Evolutionary conservation across 2,329 filamentous ascomycete genomes (phyloP), one percentile per base, ranked within the genome.

Genomic region (Sclerotinia subarctica): DNA sequence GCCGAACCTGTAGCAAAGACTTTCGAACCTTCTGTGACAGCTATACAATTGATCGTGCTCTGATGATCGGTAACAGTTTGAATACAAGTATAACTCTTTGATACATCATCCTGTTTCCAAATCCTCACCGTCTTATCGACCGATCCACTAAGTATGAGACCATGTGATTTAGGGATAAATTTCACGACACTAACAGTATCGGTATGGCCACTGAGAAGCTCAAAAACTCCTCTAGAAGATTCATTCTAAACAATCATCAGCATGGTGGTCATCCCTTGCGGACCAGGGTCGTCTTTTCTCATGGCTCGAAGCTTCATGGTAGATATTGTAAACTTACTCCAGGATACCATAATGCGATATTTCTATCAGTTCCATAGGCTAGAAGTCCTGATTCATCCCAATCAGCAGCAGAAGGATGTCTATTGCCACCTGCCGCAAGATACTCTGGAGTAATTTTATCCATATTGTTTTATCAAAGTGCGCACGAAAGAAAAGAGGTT

Each of bases 261-360:
- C n/a, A 63, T 35, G 4, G 11, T 32, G 24, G 4, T 10, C 51
- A 52, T 17, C 5, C 46, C 35, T 53, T n/a, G 11, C 17, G 38
- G 67, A 54, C 38, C 49, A 11, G 24, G 24, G 29, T n/a, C 35
- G 42, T 17, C n/a, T 26, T 49, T 51, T 24, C 10, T 24, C 46
- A 62, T 38, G n/a, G 17, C n/a, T 24, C 7, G 8, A 17, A 13
- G 32, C 21, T 53, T 62, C 29, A 60, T 57, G 32, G 19, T 15
- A 42, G 59, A 51, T 49, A 8, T 24, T 26, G n/a, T 21, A 57
- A 69, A 81, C 88, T 79, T 83, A 94, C 92, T 77, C 84, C 79
- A 67, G 93, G 93, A 77, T 88, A 83, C 95, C 95, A 99, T 52
- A 98, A 77, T 54, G 93, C 94, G 74, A 99, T 85, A 80, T 95